phyloP scores from a whole-genome alignment of 2,329 filamentous ascomycete species.

The Cladorrhinum sp. region DNA sequence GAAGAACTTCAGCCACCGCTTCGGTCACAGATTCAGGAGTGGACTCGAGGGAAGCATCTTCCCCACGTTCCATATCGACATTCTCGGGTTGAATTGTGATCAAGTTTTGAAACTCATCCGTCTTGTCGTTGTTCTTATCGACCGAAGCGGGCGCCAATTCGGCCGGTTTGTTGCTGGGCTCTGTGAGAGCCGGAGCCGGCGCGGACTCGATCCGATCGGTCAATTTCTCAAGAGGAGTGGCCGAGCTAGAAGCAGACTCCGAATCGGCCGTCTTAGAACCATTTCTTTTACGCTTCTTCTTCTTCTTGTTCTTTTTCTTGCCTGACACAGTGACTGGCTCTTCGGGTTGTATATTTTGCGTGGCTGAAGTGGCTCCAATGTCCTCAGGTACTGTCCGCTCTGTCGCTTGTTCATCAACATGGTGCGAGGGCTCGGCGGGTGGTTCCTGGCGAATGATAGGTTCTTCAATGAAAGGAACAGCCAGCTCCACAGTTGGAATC shows the following conservation, averaged over 20 bases:
- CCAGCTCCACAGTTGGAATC: not conserved
- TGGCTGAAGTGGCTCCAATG: not conserved
- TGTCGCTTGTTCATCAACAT: not conserved
- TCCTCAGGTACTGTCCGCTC: not conserved
- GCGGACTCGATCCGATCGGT: not conserved
- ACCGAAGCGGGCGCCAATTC: not conserved
- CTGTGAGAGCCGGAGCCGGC: not conserved
- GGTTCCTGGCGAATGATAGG: not conserved
- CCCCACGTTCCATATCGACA: not conserved
- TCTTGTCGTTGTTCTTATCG: conserved; percentile 16
- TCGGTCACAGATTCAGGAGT: not conserved
- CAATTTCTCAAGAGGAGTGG: conserved; percentile 10
- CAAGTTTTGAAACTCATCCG: not conserved
- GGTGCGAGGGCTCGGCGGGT: not conserved
- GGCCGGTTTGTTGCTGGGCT: conserved; percentile 13
- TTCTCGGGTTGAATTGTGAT: not conserved
- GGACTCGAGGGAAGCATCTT: not conserved
- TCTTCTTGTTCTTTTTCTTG: conserved; percentile 29
- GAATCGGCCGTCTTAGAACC: conserved; percentile 16
- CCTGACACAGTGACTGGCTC: conserved; percentile 20
- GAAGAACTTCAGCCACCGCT: not conserved
- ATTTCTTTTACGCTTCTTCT: conserved; percentile 34
- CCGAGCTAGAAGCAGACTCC: conserved; percentile 15
- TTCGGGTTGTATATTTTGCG: not conserved
- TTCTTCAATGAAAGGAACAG: not conserved